Percentiles rank a stretch among this genome's conserved stretches.
These are phyloP conservation scores for Neonectria neomacrospora DNA, from an alignment of 2,329 filamentous ascomycete genomes.

Conservation along the genomic window DNA sequence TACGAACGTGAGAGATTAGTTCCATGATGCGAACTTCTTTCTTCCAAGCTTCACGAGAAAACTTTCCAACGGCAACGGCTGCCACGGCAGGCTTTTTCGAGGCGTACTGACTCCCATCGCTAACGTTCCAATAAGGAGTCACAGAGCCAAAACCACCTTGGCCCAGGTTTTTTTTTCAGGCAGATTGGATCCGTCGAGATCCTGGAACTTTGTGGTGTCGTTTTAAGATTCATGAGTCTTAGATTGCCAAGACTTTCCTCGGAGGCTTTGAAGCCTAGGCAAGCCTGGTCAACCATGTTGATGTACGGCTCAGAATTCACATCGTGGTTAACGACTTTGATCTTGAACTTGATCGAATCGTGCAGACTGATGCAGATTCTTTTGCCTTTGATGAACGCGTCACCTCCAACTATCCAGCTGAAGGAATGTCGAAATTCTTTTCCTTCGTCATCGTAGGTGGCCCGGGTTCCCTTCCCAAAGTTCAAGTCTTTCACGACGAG, in stretches of 20 bases:
- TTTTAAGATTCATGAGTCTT: no score
- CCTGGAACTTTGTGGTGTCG: no score
- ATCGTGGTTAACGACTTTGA: conserved; percentile 27
- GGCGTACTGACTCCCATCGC: conserved; percentile 33
- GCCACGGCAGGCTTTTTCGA: conserved; percentile 36
- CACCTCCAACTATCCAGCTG: conserved; percentile 41
- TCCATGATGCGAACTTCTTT: conserved; percentile 40
- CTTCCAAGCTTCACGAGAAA: conserved; percentile 27
- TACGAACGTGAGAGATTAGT: conserved; percentile 35
- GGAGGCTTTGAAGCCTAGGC: conserved; percentile 16
- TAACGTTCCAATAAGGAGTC: conserved; percentile 39
- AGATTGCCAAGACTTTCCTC: no score
- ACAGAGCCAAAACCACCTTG: conserved; percentile 35
- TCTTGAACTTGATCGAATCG: conserved; percentile 11
- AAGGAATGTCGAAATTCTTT: conserved; percentile 33
- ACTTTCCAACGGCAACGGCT: not conserved
- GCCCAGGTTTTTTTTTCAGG: conserved; percentile 28
- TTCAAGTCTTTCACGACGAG: conserved; percentile 36
- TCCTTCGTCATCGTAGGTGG: conserved; percentile 37
- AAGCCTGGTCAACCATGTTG: conserved; percentile 33
- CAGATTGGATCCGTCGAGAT: no score
- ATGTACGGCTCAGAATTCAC: conserved; percentile 31
- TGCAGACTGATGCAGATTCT: conserved; percentile 26
- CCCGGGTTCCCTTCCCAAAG: conserved; percentile 38
- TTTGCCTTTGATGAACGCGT: conserved; percentile 2